Conservation (phyloP, 345 rosid genomes). For the Excoecaria agallocha region DNA sequence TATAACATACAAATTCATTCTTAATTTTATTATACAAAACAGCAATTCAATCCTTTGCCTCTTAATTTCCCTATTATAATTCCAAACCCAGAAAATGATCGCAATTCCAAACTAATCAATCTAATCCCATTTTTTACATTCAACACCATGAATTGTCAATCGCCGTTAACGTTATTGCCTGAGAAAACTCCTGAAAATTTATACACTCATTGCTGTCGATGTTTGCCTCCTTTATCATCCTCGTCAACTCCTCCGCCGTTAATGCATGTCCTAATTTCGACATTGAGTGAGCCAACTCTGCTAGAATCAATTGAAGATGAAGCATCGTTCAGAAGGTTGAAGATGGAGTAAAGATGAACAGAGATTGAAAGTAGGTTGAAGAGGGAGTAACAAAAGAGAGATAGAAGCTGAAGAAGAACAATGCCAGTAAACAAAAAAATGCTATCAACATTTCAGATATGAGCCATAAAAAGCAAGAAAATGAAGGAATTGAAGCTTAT, state of each 20-base stretch:
- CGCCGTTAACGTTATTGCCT: conserved; percentile 80
- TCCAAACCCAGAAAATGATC: background rate
- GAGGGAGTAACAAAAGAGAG: too few species aligned
- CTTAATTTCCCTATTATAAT: background rate
- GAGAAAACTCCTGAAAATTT: too few species aligned
- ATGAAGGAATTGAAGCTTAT: too few species aligned
- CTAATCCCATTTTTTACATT: conserved; percentile 7
- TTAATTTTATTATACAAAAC: background rate
- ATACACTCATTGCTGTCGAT: conserved; percentile 88
- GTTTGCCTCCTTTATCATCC: conserved; percentile 95
- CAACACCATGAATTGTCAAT: conserved; percentile 78
- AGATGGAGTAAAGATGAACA: too few species aligned
- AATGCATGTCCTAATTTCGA: conserved; percentile 46
- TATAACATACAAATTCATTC: too few species aligned
- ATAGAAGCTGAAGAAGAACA: too few species aligned
- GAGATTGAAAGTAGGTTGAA: too few species aligned
- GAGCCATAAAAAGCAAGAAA: too few species aligned
- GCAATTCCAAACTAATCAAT: background rate
- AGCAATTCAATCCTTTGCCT: background rate
- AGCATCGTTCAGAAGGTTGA: too few species aligned
- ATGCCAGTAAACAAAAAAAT: too few species aligned
- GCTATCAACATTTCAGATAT: too few species aligned
- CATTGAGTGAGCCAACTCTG: conserved; percentile 48
- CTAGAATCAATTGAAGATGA: too few species aligned
- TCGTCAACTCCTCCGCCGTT: conserved; percentile 67